A percentile compares a stretch with the other conserved stretches of the same genome.
Evolutionary conservation across 768 basidiomycete species (phyloP).

Genomic region (Panellus pusillus): DNA sequence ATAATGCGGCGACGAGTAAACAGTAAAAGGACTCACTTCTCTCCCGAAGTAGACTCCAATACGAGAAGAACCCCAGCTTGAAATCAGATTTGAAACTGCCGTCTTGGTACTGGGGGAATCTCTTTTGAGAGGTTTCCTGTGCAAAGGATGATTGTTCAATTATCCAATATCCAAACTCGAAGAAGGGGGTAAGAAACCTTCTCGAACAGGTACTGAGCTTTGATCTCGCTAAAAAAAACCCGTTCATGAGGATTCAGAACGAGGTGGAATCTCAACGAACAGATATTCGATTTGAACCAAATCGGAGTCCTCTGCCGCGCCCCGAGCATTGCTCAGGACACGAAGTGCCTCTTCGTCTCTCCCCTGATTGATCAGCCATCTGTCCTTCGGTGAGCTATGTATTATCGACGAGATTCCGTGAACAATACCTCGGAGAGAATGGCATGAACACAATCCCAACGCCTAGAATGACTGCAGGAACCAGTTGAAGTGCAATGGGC

Average conservation of each 20-base stretch:
- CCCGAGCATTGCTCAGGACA: conserved; percentile 62
- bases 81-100: conserved; percentile 55
- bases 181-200: conserved; percentile 25
- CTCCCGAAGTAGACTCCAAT: conserved; percentile 58
- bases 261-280: conserved; percentile 37
- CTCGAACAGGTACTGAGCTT: conserved; percentile 73
- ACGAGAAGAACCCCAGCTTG: conserved; percentile 60
- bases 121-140: conserved; percentile 49
- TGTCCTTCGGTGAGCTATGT: conserved; percentile 24
- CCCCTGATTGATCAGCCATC: conserved; percentile 78
- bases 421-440: conserved; percentile 65
- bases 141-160: no score
- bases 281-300: conserved; percentile 74
- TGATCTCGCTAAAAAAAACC: conserved; percentile 54
- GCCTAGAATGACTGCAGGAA: conserved; percentile 71
- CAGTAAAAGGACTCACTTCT: conserved; percentile 34
- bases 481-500: conserved; percentile 71
- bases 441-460: conserved; percentile 76
- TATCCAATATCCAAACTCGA: no score
- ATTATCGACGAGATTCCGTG: background rate
- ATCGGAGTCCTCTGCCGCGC: conserved; percentile 55
- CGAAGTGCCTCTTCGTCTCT: conserved; percentile 71
- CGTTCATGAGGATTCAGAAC: background rate
- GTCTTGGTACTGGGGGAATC: conserved; percentile 67
- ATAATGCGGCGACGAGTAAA: background rate